Evolutionary conservation across 495 filamentous ascomycete species (phyloP), one percentile per base, ranked within the genome.

Genomic region (Lophiostoma macrostomum): DNA sequence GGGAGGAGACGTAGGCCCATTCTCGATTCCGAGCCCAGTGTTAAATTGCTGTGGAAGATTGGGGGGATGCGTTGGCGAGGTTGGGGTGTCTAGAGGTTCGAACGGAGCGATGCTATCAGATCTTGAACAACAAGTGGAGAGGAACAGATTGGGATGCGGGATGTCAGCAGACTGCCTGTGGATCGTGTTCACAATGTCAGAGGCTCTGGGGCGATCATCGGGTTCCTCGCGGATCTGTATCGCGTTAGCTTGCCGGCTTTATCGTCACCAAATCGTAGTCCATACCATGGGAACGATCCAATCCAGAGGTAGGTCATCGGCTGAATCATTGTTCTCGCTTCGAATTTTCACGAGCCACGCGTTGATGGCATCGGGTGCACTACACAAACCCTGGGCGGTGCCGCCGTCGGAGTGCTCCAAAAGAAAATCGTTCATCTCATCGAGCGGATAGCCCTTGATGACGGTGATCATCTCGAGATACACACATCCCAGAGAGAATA

Each of bases 401-500:
- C 16, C 18, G 5, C 55, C 48, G 13, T 29, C 35, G 24, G 23
- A 39, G 20, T 27, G 14, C 32, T 41, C n/a, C 7, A 20, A 18
- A 5, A 58, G 32, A 32, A 46, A 58, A 2, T 41, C 20, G 29
- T 61, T 42, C 24, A 56, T 29, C 40, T 55, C 52, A 10, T 46
- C 45, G 7, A 58, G 38, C 4, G 55, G 12, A 22, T 52, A 51
- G 20, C 70, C 71, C 41, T 73, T 64, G 6, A 74, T 47, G 0
- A 71, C 63, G 13, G 67, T 71, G 6, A 65, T 63, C 36, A 74
- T 71, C 51, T 77, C 75, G 3, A 77, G 67, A 44, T 64, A 76
- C 10, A 79, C 70, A 44, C 74, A 76, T 11, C 75, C 76, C 2
- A 79, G 66, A 0, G 70, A 70, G 65, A 73, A 79, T 1, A 77